A percentile compares a stretch with the other conserved stretches of the same genome.
Conservation (phyloP, 208 protist genomes). For the Angomonas desouzai region DNA sequence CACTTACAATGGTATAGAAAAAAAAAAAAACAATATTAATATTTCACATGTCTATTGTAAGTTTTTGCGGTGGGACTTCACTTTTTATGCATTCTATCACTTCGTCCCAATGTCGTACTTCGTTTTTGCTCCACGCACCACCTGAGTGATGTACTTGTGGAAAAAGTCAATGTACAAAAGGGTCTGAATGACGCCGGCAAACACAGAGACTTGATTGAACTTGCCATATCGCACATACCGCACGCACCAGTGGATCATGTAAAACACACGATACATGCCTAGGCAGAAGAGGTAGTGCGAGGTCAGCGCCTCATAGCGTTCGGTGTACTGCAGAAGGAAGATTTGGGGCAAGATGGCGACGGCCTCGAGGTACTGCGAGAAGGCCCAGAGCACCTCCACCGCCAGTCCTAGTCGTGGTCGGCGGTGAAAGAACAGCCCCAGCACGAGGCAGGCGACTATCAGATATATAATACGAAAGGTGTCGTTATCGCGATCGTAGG, state of each 20-base stretch:
- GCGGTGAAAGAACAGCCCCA: conserved; percentile 72
- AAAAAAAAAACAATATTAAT: conserved; percentile 22
- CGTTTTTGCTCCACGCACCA: conserved; percentile 71
- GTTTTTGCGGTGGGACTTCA: not conserved
- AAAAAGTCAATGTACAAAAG: conserved; percentile 96
- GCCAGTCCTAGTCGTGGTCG: conserved; percentile 26
- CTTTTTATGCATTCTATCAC: not conserved
- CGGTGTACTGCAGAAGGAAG: conserved; percentile 92
- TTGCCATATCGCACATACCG: conserved; percentile 68
- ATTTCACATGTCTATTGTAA: conserved; percentile 2
- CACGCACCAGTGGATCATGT: conserved; percentile 95
- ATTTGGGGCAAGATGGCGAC: conserved; percentile 97
- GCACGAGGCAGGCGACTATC: conserved; percentile 67
- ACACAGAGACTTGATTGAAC: conserved; percentile 70
- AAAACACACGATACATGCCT: conserved; percentile 93
- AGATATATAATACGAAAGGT: conserved; percentile 89
- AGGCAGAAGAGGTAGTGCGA: conserved; percentile 94
- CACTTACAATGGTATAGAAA: conserved; percentile 9
- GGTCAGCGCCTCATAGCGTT: conserved; percentile 92
- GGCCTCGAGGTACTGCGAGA: conserved; percentile 95
- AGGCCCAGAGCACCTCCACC: conserved; percentile 91
- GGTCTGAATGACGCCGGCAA: conserved; percentile 89
- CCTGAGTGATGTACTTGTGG: conserved; percentile 93
- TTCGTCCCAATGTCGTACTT: conserved; percentile 55
- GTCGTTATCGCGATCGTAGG: conserved; percentile 88